Evolutionary conservation across 164 flowering plant species (phyloP).

Genomic region (Protea cynaroides): DNA sequence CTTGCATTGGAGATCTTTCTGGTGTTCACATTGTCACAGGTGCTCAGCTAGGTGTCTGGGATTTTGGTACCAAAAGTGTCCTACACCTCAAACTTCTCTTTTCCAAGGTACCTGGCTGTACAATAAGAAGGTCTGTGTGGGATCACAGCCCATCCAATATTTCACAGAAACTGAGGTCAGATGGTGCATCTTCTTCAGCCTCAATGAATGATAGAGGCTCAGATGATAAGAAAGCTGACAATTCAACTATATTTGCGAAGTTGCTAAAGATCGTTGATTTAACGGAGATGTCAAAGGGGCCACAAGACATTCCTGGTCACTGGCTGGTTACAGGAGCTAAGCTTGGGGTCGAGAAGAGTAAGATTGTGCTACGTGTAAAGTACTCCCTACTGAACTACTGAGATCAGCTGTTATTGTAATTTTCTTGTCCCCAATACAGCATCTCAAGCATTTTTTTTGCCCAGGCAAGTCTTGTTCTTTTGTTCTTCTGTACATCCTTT

Average conservation of each 20-base stretch:
- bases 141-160: conserved; percentile 68
- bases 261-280: conserved; percentile 70
- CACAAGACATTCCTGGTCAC: conserved; percentile 94
- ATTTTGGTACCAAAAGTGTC: conserved; percentile 88
- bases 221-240: conserved; percentile 53
- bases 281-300: conserved; percentile 87
- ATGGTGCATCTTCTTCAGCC: conserved; percentile 42
- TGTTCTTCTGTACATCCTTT: conserved; percentile 43
- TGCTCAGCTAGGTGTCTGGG: conserved; percentile 97
- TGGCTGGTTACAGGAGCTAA: conserved; percentile 99
- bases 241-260: conserved; percentile 45
- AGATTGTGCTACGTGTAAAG: conserved; percentile 74
- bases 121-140: conserved; percentile 94
- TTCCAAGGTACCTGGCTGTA: conserved; percentile 94
- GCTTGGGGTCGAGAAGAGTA: conserved; percentile 93
- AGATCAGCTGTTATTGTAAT: conserved; percentile 12
- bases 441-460: conserved; percentile 47
- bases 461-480: conserved; percentile 34
- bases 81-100: conserved; percentile 91
- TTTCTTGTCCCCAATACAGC: conserved; percentile 12
- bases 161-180: conserved; percentile 21
- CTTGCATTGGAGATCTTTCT: conserved; percentile 90
- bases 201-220: conserved; percentile 20
- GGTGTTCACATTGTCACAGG: conserved; percentile 96
- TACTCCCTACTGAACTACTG: conserved; percentile 88